phyloP scores from a whole-genome alignment of 441 rosid species.

The Capsella rubella region DNA sequence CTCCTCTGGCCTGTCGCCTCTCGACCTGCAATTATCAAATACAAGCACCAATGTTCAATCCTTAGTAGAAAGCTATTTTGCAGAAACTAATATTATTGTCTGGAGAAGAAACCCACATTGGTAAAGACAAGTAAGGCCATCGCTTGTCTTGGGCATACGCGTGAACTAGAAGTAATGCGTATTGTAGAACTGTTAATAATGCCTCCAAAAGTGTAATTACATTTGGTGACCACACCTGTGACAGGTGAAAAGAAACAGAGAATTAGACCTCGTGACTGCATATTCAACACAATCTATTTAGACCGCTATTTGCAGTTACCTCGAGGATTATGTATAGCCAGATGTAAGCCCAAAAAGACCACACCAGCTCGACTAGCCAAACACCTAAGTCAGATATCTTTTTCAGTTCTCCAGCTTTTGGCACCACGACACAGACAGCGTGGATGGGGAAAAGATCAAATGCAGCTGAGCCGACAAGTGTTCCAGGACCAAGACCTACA shows the following conservation, averaged over 20 bases:
- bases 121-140: slow-evolving; percentile 91
- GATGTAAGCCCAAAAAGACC: slow-evolving; percentile 98
- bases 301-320: slow-evolving; percentile 53
- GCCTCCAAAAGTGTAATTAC: slow-evolving; percentile 90
- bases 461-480: slow-evolving; percentile 98
- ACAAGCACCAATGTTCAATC: slow-evolving; percentile 30
- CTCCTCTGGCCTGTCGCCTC: slow-evolving; percentile 87
- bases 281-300: slow-evolving; percentile 3
- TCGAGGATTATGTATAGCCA: slow-evolving; percentile 93
- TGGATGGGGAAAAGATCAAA: slow-evolving; percentile 96
- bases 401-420: slow-evolving; percentile 92
- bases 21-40: slow-evolving; percentile 52
- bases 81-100: background rate
- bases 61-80: background rate
- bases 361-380: slow-evolving; percentile 93
- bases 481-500: slow-evolving; percentile 94
- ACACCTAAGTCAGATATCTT: slow-evolving; percentile 93
- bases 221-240: slow-evolving; percentile 92
- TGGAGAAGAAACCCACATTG: slow-evolving; percentile 59
- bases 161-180: slow-evolving; percentile 73
- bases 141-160: slow-evolving; percentile 97
- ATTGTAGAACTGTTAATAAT: slow-evolving; percentile 79
- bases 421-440: slow-evolving; percentile 93
- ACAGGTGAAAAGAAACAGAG: slow-evolving; percentile 23
- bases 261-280: slow-evolving; percentile 20